Conservation (phyloP, 805 yeast species). For the Wilhelminamyces savonicus region DNA sequence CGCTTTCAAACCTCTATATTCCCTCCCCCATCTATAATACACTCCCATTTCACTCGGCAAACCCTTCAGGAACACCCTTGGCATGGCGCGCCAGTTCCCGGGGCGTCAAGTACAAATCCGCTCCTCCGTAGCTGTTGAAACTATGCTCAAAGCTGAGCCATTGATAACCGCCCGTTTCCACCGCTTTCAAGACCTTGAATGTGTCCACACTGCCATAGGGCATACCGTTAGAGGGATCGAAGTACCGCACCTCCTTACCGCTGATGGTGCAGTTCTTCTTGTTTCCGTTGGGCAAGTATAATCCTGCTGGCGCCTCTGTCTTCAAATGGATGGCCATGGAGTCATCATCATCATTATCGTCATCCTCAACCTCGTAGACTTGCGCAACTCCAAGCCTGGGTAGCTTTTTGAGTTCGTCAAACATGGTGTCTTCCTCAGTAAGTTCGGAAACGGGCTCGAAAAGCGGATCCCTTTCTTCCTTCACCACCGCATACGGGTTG, state of each 20-base stretch:
- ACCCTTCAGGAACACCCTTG: conserved; percentile 84
- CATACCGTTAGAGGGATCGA: conserved; percentile 83
- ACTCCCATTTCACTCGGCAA: conserved; percentile 31
- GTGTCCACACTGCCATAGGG: conserved; percentile 82
- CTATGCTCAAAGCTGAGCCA: conserved; percentile 49
- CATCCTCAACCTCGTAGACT: conserved; percentile 37
- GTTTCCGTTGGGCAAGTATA: conserved; percentile 61
- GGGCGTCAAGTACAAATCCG: conserved; percentile 35
- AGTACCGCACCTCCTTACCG: conserved; percentile 73
- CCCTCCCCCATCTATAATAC: too few species aligned
- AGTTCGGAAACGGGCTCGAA: conserved; percentile 28
- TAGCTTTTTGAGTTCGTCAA: conserved; percentile 38
- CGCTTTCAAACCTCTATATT: too few species aligned
- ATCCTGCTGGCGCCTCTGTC: conserved; percentile 72
- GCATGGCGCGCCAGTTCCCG: conserved; percentile 58
- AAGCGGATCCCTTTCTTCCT: conserved; percentile 27
- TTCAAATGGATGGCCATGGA: conserved; percentile 38
- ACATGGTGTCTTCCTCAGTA: conserved; percentile 30
- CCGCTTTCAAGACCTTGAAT: conserved; percentile 53
- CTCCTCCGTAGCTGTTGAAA: conserved; percentile 47
- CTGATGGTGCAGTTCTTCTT: conserved; percentile 67
- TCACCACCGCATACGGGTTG: conserved; percentile 29
- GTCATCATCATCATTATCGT: conserved; percentile 33
- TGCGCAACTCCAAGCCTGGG: conserved; percentile 60
- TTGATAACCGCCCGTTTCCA: conserved; percentile 42